A percentile compares a stretch with the other conserved stretches of the same genome.
Conservation (phyloP, 2,329 filamentous ascomycete species). For the Ampelomyces quisqualis region DNA sequence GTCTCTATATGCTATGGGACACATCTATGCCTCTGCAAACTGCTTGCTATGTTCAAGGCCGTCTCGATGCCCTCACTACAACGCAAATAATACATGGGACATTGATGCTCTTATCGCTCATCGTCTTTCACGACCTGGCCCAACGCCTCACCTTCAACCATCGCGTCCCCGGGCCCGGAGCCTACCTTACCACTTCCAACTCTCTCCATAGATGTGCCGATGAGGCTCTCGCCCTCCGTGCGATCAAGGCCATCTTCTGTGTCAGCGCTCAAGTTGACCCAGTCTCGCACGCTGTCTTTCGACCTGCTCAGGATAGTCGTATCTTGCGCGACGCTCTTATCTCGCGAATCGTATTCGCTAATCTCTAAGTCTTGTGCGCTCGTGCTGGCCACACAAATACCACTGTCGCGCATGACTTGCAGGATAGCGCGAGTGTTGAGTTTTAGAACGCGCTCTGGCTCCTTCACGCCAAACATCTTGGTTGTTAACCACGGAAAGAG, state of each 20-base stretch:
- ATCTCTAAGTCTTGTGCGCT: constrained; percentile 46
- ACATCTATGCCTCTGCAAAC: background rate
- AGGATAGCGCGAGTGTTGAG: constrained; percentile 81
- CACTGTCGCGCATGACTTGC: constrained; percentile 61
- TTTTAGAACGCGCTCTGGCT: constrained; percentile 77
- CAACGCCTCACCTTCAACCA: constrained; percentile 41
- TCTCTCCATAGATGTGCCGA: constrained; percentile 9
- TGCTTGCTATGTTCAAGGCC: constrained; percentile 2
- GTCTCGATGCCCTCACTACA: background rate
- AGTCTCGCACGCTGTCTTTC: constrained; percentile 36
- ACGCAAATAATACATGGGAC: background rate
- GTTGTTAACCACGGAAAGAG: constrained; percentile 69
- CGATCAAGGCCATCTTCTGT: background rate
- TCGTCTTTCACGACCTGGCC: constrained; percentile 33
- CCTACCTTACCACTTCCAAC: constrained; percentile 10
- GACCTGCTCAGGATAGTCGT: constrained; percentile 33
- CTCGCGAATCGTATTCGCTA: constrained; percentile 16
- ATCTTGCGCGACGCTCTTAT: constrained; percentile 26
- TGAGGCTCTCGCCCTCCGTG: constrained; percentile 8
- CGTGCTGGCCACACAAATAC: constrained; percentile 46
- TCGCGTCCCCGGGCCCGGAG: constrained; percentile 26
- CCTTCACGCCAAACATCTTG: constrained; percentile 57
- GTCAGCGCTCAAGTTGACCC: constrained; percentile 32
- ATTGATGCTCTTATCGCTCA: background rate
- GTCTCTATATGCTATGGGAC: constrained; percentile 2